These are phyloP conservation scores for Zygoascus ofunaensis DNA, from an alignment of 805 yeast genomes.

Conservation along the genomic window DNA sequence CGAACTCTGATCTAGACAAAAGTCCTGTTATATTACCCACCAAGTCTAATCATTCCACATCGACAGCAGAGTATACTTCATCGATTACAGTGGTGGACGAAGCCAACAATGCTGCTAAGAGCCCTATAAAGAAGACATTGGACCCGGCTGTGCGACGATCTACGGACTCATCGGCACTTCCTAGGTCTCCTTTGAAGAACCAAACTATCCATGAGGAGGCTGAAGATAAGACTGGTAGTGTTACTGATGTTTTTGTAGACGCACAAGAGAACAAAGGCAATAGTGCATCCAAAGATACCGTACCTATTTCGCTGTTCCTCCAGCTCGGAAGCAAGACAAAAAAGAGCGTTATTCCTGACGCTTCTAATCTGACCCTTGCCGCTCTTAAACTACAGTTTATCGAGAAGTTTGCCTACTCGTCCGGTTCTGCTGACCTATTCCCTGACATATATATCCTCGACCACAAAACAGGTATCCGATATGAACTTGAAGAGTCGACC, in stretches of 20 bases:
- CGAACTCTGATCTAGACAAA: slow-evolving; percentile 17
- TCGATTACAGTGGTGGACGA: slow-evolving; percentile 14
- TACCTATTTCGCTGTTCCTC: slow-evolving; percentile 21
- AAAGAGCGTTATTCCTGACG: slow-evolving; percentile 15
- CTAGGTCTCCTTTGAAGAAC: background rate
- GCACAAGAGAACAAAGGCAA: background rate
- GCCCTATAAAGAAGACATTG: background rate
- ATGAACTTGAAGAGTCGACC: slow-evolving; percentile 68
- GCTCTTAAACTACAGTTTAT: slow-evolving; percentile 56
- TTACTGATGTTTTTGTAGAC: background rate
- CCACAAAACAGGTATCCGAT: slow-evolving; percentile 47
- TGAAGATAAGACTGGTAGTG: background rate
- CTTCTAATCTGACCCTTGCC: slow-evolving; percentile 30
- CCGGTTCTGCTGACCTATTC: slow-evolving; percentile 42
- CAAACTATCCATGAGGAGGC: too few relatives aligned
- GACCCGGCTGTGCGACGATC: background rate
- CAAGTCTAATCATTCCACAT: slow-evolving; percentile 14
- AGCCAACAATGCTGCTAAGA: background rate
- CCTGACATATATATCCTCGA: slow-evolving; percentile 76
- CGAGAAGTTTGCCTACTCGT: slow-evolving; percentile 77
- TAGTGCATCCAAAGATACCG: background rate
- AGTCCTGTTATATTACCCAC: slow-evolving; percentile 20
- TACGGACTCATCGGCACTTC: background rate
- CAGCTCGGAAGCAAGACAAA: slow-evolving; percentile 30
- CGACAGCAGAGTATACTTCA: slow-evolving; percentile 16